Conservation (phyloP, 1,284 basidiomycete species). For the Veloboletus limbatus region DNA sequence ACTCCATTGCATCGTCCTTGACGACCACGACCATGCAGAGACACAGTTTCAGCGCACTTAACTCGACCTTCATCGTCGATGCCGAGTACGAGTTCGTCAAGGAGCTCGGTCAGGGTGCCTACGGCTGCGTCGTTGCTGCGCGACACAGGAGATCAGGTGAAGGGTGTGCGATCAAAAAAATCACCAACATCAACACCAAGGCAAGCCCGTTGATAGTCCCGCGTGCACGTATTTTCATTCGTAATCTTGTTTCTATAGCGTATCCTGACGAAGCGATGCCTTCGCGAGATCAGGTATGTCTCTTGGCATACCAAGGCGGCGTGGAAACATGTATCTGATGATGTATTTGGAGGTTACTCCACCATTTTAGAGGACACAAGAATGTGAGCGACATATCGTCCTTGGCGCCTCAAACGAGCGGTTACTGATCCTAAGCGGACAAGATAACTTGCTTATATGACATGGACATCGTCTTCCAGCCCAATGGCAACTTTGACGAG, state of each 20-base stretch:
- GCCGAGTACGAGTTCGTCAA: slow-evolving; percentile 92
- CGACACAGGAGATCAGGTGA: slow-evolving; percentile 82
- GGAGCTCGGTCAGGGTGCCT: slow-evolving; percentile 92
- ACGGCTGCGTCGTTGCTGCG: slow-evolving; percentile 89
- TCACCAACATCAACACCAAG: slow-evolving; percentile 97
- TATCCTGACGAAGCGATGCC: slow-evolving; percentile 92
- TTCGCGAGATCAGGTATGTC: slow-evolving; percentile 86
- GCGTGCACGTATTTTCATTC: neutral
- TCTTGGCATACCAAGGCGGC: slow-evolving; percentile 2
- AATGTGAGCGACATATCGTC: slow-evolving; percentile 55
- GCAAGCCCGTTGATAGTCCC: slow-evolving; percentile 35
- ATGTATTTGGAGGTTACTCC: slow-evolving; percentile 60
- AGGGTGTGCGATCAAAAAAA: slow-evolving; percentile 95
- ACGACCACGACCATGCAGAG: slow-evolving; percentile 40
- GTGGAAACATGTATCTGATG: slow-evolving; percentile 5
- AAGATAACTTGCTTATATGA: slow-evolving; percentile 94
- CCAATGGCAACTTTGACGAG: slow-evolving; percentile 89
- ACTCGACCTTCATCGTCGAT: slow-evolving; percentile 85
- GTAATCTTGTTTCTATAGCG: slow-evolving; percentile 46
- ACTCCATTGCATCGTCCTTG: slow-evolving; percentile 9
- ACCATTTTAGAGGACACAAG: slow-evolving; percentile 97
- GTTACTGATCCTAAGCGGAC: slow-evolving; percentile 10
- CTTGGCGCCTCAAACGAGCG: slow-evolving; percentile 10
- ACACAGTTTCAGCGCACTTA: slow-evolving; percentile 76
- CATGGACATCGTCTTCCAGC: slow-evolving; percentile 93